A percentile compares a stretch with the other conserved stretches of the same genome.
These are phyloP conservation scores for Suillus luteus DNA, from an alignment of 768 basidiomycete genomes.

Conservation along the genomic window DNA sequence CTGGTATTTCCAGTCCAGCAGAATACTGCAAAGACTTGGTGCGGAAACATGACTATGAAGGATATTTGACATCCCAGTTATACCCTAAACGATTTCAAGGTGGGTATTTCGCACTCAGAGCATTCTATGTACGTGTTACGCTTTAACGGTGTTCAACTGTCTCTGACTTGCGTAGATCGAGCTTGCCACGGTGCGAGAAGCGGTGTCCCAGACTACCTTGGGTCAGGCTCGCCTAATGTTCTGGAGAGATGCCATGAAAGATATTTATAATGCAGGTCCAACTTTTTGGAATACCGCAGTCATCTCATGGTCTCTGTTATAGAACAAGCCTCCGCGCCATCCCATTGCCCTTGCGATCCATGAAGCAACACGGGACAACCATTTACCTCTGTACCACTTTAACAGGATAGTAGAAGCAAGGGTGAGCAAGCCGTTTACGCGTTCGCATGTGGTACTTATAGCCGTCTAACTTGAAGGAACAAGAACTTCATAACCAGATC, in stretches of 20 bases:
- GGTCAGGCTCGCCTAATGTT: slow-evolving; percentile 88
- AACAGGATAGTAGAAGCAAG: slow-evolving; percentile 84
- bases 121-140: slow-evolving; percentile 70
- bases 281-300: slow-evolving; percentile 16
- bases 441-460: slow-evolving; percentile 18
- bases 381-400: slow-evolving; percentile 72
- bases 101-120: slow-evolving; percentile 78
- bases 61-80: slow-evolving; percentile 68
- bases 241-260: slow-evolving; percentile 80
- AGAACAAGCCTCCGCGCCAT: slow-evolving; percentile 79
- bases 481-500: slow-evolving; percentile 63
- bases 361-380: slow-evolving; percentile 49
- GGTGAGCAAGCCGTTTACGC: slow-evolving; percentile 43
- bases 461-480: slow-evolving; percentile 47
- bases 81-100: slow-evolving; percentile 66
- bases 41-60: slow-evolving; percentile 81
- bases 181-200: slow-evolving; percentile 74
- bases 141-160: background rate
- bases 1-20: slow-evolving; percentile 41
- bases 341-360: slow-evolving; percentile 77
- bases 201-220: slow-evolving; percentile 69
- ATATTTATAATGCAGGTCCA: slow-evolving; percentile 57
- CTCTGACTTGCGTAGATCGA: slow-evolving; percentile 55
- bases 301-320: slow-evolving; percentile 25
- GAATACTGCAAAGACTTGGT: slow-evolving; percentile 74